These are phyloP conservation scores for Epichloe baconii DNA, from an alignment of 2,329 filamentous ascomycete genomes.

Conservation along the genomic window DNA sequence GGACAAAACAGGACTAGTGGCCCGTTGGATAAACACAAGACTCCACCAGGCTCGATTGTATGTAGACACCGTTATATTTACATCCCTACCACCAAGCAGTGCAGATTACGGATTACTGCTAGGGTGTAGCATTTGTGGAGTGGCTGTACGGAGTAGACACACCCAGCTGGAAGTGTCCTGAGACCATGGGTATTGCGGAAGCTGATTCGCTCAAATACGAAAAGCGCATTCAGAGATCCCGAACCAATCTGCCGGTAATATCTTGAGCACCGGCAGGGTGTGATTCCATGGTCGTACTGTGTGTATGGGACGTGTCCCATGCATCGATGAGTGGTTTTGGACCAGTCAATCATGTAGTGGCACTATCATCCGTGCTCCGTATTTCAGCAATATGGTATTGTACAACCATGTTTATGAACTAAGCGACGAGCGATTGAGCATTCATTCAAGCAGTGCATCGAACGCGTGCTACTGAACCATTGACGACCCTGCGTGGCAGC, in stretches of 20 bases:
- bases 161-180: background rate
- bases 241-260: conserved; percentile 8
- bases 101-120: background rate
- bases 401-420: background rate
- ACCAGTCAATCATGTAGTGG: background rate
- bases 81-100: background rate
- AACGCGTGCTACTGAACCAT: background rate
- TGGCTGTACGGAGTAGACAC: too few relatives aligned
- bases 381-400: too few relatives aligned
- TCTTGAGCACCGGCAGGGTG: background rate
- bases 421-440: background rate
- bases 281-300: background rate
- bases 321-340: background rate
- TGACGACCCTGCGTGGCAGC: too few relatives aligned
- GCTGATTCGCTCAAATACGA: conserved; percentile 6
- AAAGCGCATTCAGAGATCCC: conserved; percentile 4
- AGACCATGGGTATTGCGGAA: background rate
- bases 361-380: background rate
- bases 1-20: background rate
- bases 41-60: background rate
- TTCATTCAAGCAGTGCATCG: background rate
- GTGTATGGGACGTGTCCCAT: background rate
- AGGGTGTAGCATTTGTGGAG: background rate
- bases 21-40: background rate
- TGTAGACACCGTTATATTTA: background rate